A percentile compares a stretch with the other conserved stretches of the same genome.
These are phyloP conservation scores for Chernovozyma aurita DNA, from an alignment of 1,139 yeast genomes.

Conservation along the genomic window DNA sequence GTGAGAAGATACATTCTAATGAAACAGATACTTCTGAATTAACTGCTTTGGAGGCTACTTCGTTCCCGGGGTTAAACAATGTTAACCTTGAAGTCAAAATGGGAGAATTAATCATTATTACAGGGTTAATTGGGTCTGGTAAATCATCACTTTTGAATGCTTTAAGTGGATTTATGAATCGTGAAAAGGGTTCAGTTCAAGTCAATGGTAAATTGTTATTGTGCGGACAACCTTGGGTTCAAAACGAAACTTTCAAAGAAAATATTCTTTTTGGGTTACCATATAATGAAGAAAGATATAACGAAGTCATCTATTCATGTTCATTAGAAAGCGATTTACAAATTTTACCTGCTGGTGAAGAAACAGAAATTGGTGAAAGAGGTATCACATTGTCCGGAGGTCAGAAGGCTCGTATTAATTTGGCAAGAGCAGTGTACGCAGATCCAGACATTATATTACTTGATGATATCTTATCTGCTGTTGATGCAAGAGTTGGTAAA, in stretches of 20 bases:
- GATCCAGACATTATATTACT: slow-evolving; percentile 34
- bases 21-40: slow-evolving; percentile 5
- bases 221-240: slow-evolving; percentile 52
- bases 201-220: slow-evolving; percentile 37
- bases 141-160: slow-evolving; percentile 62
- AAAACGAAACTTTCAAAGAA: slow-evolving; percentile 38
- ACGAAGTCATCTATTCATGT: slow-evolving; percentile 30
- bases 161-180: slow-evolving; percentile 53
- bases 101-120: slow-evolving; percentile 65
- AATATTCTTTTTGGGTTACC: slow-evolving; percentile 33
- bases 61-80: slow-evolving; percentile 15
- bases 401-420: slow-evolving; percentile 44
- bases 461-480: slow-evolving; percentile 48
- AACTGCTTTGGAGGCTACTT: slow-evolving; percentile 12
- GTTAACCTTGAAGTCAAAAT: slow-evolving; percentile 32
- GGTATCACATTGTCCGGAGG: slow-evolving; percentile 49
- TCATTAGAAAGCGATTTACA: slow-evolving; percentile 34
- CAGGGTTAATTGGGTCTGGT: slow-evolving; percentile 73
- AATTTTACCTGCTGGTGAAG: slow-evolving; percentile 39
- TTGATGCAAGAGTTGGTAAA: slow-evolving; percentile 47
- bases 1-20: slow-evolving; percentile 6
- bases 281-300: slow-evolving; percentile 23
- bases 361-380: slow-evolving; percentile 45
- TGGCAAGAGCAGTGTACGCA: slow-evolving; percentile 45
- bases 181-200: slow-evolving; percentile 33